phyloP scores from a whole-genome alignment of 2,329 filamentous ascomycete species.

The Phialophora expanda region DNA sequence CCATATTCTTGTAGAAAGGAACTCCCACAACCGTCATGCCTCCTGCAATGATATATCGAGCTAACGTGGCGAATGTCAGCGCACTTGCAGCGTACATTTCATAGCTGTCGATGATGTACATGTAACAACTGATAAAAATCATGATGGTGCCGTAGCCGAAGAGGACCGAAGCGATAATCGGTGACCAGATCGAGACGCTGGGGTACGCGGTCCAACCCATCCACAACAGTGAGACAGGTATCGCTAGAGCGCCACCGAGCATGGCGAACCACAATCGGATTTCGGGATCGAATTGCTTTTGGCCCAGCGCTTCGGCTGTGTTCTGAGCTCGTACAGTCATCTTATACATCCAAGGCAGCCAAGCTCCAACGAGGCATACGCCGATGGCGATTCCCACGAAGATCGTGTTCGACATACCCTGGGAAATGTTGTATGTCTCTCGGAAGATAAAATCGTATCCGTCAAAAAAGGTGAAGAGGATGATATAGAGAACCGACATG shows the following conservation, averaged over 20 bases:
- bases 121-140: constrained; percentile 58
- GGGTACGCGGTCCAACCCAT: constrained; percentile 60
- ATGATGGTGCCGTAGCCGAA: constrained; percentile 59
- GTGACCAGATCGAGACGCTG: constrained; percentile 57
- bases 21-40: constrained; percentile 44
- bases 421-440: constrained; percentile 7
- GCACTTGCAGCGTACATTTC: constrained; percentile 58
- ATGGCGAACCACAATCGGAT: constrained; percentile 50
- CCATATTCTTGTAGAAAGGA: constrained; percentile 49
- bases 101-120: constrained; percentile 65
- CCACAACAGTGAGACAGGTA: constrained; percentile 61
- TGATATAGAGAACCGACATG: constrained; percentile 5
- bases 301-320: constrained; percentile 2
- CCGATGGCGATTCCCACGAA: constrained; percentile 12
- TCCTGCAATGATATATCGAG: constrained; percentile 50
- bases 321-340: not conserved
- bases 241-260: constrained; percentile 51
- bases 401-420: constrained; percentile 8
- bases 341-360: not conserved
- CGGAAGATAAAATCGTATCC: constrained; percentile 9
- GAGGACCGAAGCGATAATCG: constrained; percentile 49
- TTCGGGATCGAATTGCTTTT: constrained; percentile 46
- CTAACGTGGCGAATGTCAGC: constrained; percentile 52
- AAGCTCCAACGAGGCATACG: not conserved
- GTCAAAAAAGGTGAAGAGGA: constrained; percentile 14